Base-by-base conservation (phyloP, 331 rosid species). In the Stylosanthes scabra region DNA sequence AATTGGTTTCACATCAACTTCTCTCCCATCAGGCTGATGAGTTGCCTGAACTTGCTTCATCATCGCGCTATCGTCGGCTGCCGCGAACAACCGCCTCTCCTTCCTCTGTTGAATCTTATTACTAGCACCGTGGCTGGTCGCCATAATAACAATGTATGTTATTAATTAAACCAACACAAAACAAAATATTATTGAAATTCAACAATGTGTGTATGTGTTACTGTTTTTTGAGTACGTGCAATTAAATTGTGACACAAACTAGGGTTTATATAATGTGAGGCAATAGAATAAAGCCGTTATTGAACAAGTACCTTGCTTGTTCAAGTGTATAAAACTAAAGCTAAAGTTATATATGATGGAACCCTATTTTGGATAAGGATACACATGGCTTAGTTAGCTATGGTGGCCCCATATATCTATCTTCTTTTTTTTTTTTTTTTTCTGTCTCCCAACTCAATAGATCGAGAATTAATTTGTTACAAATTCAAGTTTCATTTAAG, bases 271-370 rank as follows among this genome's bases (percentile, higher is more conserved):
- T 82, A 89, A 54, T 45, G 49, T 27, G 15, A 46, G 54, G 74
- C 54, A 58, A 80, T 55, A 85, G 95, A 91, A 88, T 89, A 89
- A 89, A 89, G 93, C 63, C 59, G 7, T 12, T 49, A 73, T 14
- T 58, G 96, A 86, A 86, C 86, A 56, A 7, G 93, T 93, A 70
- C 98, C 96, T 93, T 93, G 90, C 97, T 93, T 91, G 96, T 71
- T 1, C 74, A 28, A 63, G 77, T 62, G 89, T 84, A 70, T 60
- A 75, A 59, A 68, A 63, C 44, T 59, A 93, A 87, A 89, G 97
- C 78, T 75, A 86, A 91, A 93, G 91, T 42, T 31, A 31, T 31
- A 31, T 4, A 31, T 31, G 66, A 50, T 14, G 39, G 4, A 31
- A 31, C 41, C 69, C 46, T 20, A 31, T 0, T 7, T 39, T 9